phyloP scores from a whole-genome alignment of 306 rosid genomes.

The Prunus persica region Prunus_persica_NCBIv2 NC_034010.1:16699501-16700000 shows the following conservation, averaged over 20 bases:
- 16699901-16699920: background rate
- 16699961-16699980: slow-evolving; percentile 78
- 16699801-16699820: slow-evolving; percentile 53
- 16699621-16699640: background rate
- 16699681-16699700: background rate
- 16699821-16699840: slow-evolving; percentile 64
- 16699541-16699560: slow-evolving; percentile 69
- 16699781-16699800: slow-evolving; percentile 60
- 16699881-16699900: slow-evolving; percentile 38
- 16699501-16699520: slow-evolving; percentile 93
- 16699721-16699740: background rate
- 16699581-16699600: slow-evolving; percentile 67
- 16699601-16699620: background rate
- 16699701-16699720: background rate
- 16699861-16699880: slow-evolving; percentile 70
- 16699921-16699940: background rate
- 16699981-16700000: slow-evolving; percentile 71
- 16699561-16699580: slow-evolving; percentile 52
- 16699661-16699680: background rate
- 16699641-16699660: background rate
- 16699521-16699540: slow-evolving; percentile 88
- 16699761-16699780: no score
- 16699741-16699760: background rate
- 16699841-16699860: slow-evolving; percentile 68
- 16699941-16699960: slow-evolving; percentile 46